Evolutionary conservation across 352 stramenopile genomes (phyloP), one percentile per base, ranked within the genome.

Genomic region (Globisporangium radiosum): DNA sequence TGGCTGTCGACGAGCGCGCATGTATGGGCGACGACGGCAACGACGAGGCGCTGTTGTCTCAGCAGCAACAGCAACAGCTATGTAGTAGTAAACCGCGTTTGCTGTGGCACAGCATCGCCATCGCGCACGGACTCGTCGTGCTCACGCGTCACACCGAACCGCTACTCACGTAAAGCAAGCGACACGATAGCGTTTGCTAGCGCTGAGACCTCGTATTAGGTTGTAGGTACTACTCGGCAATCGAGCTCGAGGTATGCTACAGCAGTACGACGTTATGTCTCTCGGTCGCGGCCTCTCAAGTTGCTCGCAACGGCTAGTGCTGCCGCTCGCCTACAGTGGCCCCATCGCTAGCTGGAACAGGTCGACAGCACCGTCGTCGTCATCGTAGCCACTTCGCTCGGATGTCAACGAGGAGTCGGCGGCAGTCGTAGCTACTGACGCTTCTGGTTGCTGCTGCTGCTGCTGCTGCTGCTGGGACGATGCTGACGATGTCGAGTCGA

Each of bases 121-220:
- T 87, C 52, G 75, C 77, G 3, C 66, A 71, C 40, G 77, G 77
- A 11, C 56, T 87, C 15, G 54, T 84, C 7, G 40, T 82, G 11
- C 67, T 85, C 42, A 70, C 64, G 15, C 60, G 60, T 17, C 64
- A 80, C 56, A 47, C 8, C 3, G 9, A 40, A 8, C 11, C n/a
- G 43, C 10, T 47, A 14, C 43, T 47, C 43, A 8, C 15, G n/a
- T 45, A 15, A 25, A 25, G 19, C 19, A 25, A 25, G 19, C 19
- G 19, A 25, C 19, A 25, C 19, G 19, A 25, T 2, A 25, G 19
- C 19, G 19, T 25, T 25, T 25, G 19, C 19, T 2, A 25, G 19
- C 19, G 19, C 19, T 25, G 19, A 25, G 19, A 25, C 19, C 19
- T 25, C 19, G 19, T 25, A 25, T 25, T 25, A 25, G 19, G 19